Evolutionary conservation across 2,329 filamentous ascomycete genomes (phyloP).

Genomic region (Simplicillium sp.): DNA sequence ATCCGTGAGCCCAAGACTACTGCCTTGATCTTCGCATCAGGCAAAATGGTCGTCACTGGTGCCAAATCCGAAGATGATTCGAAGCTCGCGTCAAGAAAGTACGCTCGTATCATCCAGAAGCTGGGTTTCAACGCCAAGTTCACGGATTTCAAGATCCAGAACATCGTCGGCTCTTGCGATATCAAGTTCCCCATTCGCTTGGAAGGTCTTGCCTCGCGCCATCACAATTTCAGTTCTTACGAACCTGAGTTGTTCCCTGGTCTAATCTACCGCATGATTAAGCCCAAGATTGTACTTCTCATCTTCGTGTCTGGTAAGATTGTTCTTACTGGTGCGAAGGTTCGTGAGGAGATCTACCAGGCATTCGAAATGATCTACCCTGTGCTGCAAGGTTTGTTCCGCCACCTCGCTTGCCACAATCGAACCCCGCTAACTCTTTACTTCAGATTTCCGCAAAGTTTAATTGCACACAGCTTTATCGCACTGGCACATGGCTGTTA

Average conservation of each 20-base stretch:
- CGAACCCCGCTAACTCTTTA: slow-evolving; percentile 5
- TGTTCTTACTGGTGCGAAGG: slow-evolving; percentile 93
- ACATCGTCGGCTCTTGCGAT: slow-evolving; percentile 97
- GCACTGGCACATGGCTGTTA: not conserved
- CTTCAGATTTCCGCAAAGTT: slow-evolving; percentile 47
- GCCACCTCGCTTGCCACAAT: not conserved
- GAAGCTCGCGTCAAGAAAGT: slow-evolving; percentile 93
- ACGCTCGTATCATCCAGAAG: slow-evolving; percentile 98
- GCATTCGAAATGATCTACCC: slow-evolving; percentile 97
- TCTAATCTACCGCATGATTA: slow-evolving; percentile 99
- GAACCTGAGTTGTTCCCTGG: slow-evolving; percentile 97
- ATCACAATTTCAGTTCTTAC: slow-evolving; percentile 99
- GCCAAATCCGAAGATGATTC: slow-evolving; percentile 97
- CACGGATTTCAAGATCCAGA: slow-evolving; percentile 99
- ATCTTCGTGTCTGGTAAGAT: slow-evolving; percentile 99
- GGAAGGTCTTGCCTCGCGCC: slow-evolving; percentile 88
- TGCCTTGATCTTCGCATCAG: slow-evolving; percentile 92
- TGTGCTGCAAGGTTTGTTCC: slow-evolving; percentile 68
- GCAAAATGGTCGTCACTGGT: slow-evolving; percentile 99
- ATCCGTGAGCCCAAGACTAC: slow-evolving; percentile 99
- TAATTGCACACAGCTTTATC: slow-evolving; percentile 19
- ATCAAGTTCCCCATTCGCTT: slow-evolving; percentile 99
- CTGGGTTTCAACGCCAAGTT: slow-evolving; percentile 99
- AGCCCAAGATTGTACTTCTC: slow-evolving; percentile 95
- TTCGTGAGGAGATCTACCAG: slow-evolving; percentile 95